Evolutionary conservation across 106 monocot species (phyloP), one percentile per base, ranked within the genome.

Genomic region (Dendrobium nobile): DNA sequence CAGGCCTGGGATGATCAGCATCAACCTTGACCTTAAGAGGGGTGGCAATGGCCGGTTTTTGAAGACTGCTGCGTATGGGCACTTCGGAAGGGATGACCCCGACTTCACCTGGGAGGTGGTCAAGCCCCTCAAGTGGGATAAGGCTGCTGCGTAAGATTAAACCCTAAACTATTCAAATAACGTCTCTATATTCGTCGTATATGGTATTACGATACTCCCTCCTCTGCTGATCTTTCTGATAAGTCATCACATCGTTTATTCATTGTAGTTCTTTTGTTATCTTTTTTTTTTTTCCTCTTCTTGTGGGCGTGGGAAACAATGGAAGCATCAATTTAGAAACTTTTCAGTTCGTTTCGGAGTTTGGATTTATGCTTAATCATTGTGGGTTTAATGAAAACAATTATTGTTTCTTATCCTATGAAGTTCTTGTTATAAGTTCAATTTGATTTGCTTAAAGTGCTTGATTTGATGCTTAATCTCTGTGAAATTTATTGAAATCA

Each of bases 101-200:
- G 82, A 82, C 75, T 82, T 82, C 82, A 82, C 82, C 59, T 82
- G 82, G 82, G 82, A 82, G 82, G 54, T 26, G 16, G 82, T 82
- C 9, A 82, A 82, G 82, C 82, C 82, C 82, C 82, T 82, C 64
- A 82, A 82, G 45, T 75, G 82, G 82, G 82, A 75, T 13, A 82
- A 76, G 64, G 61, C 82, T 28, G 75, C 82, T 5, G 82, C 81
- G 13, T 81, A 80, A 44, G 72, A 28, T 68, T 51, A 31, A 31
- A 31, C 1, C 1, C 31, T n/a, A 65, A 7, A 5, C n/a, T 64
- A 26, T 64, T 64, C 64, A 26, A 5, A 64, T 64, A 6, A 51
- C 51, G 51, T 51, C 13, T 51, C 51, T 15, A 24, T 10, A 65
- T 65, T 9, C 64, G 26, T 65, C 2, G 64, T 61, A 6, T 61